Evolutionary conservation across 2,329 filamentous ascomycete genomes (phyloP).

Genomic region (Periconia macrospinosa): DNA sequence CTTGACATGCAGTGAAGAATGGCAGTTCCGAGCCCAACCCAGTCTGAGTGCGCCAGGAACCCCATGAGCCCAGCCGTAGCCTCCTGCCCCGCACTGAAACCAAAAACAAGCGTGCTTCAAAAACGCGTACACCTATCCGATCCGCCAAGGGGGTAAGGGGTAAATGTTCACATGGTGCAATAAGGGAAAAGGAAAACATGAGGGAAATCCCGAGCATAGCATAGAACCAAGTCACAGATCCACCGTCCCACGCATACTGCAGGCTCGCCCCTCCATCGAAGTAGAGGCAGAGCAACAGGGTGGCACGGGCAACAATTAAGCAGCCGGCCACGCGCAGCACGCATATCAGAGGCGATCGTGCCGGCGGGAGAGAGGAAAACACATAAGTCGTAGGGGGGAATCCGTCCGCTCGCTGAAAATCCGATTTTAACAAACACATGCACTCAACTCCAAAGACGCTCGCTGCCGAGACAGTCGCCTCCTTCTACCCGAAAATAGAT

Average conservation of each 20-base stretch:
- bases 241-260: slow-evolving; percentile 20
- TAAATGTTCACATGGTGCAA: slow-evolving; percentile 28
- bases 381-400: slow-evolving; percentile 46
- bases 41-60: slow-evolving; percentile 8
- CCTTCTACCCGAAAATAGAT: slow-evolving; percentile 36
- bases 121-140: slow-evolving; percentile 21
- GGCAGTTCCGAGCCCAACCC: slow-evolving; percentile 9
- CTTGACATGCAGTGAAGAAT: slow-evolving; percentile 17
- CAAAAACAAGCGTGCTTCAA: slow-evolving; percentile 14
- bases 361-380: slow-evolving; percentile 34
- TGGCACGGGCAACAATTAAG: slow-evolving; percentile 10
- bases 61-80: slow-evolving; percentile 3
- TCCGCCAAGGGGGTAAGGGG: slow-evolving; percentile 23
- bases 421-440: slow-evolving; percentile 43
- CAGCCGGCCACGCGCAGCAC: slow-evolving; percentile 12
- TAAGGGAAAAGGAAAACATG: slow-evolving; percentile 31
- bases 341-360: slow-evolving; percentile 27
- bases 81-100: not conserved
- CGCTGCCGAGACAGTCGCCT: slow-evolving; percentile 38
- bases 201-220: slow-evolving; percentile 36
- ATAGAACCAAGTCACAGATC: slow-evolving; percentile 29
- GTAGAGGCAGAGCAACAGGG: slow-evolving; percentile 22
- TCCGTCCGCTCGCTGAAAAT: slow-evolving; percentile 45
- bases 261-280: slow-evolving; percentile 24
- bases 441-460: slow-evolving; percentile 44